Base-by-base conservation (phyloP, 441 rosid species). In the Erodium chrysanthum region DNA sequence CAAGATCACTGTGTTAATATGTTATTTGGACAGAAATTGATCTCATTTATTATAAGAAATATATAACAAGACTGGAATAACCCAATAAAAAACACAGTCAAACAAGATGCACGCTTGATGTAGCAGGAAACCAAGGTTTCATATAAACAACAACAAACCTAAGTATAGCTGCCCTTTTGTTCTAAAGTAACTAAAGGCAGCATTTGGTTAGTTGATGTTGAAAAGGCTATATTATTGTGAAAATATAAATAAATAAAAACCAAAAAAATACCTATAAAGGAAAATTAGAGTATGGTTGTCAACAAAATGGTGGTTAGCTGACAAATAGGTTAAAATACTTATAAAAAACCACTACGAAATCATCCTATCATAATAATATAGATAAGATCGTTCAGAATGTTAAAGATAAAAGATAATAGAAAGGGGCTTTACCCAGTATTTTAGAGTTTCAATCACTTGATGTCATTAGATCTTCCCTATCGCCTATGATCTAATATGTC, bases 1-100 rank as follows among this genome's bases (percentile, higher is more conserved):
- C 79, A 81, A 82, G 75, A 71, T 65, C 69, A 71, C 75, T 71
- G 56, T 44, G 35, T 25, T 52, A 67, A 52, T 65, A 21, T 72
- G 61, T 70, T 56, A 70, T 9, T 61, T 37, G 63, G 9, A 5
- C 11, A 50, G 25, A 70, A 64, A 25, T 11, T 66, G 58, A 52
- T 29, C 18, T 7, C 5, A 5, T 52, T 52, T 17, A 52, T 18
- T 17, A 1, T n/a, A 17, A 52, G 11, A 18, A 52, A 8, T 52
- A 17, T 52, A 1, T 15, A 52, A 54, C 54, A 35, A 65, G 70
- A 65, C 25, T 11, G 33, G 59, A 58, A 27, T 25, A 64, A 35
- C 5, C n/a, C 37, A 31, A 64, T 25, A 25, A 25, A 25, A 25
- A 25, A 25, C n/a, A n/a, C 42, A 35, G 42, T 9, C 7, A 6